These are phyloP conservation scores for Trametes elegans DNA, from an alignment of 768 basidiomycete species.

Conservation along the genomic window DNA sequence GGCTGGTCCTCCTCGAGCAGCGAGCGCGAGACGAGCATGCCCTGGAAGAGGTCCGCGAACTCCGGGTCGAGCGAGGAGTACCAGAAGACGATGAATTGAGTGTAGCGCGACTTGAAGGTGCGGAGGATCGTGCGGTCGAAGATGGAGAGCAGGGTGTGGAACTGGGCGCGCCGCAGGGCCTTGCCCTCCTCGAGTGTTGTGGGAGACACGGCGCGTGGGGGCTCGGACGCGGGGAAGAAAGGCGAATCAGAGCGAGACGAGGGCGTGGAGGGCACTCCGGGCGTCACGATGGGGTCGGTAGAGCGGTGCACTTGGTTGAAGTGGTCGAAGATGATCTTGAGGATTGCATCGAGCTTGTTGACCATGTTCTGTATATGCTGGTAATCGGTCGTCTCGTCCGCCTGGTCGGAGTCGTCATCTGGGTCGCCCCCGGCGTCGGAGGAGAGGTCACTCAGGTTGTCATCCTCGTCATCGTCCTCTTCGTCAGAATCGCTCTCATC, in stretches of 20 bases:
- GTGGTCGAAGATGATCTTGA: slow-evolving; percentile 83
- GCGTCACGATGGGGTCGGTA: slow-evolving; percentile 23
- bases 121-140: slow-evolving; percentile 93
- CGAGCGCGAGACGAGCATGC: slow-evolving; percentile 90
- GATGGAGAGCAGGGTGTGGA: slow-evolving; percentile 85
- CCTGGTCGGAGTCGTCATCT: slow-evolving; percentile 37
- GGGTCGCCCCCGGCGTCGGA: slow-evolving; percentile 61
- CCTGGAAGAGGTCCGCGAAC: slow-evolving; percentile 91
- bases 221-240: slow-evolving; percentile 14
- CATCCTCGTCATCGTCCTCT: slow-evolving; percentile 46
- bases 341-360: slow-evolving; percentile 85
- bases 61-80: slow-evolving; percentile 86
- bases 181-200: slow-evolving; percentile 34
- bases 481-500: slow-evolving; percentile 53
- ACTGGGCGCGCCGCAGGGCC: slow-evolving; percentile 56
- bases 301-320: slow-evolving; percentile 53
- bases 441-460: slow-evolving; percentile 69
- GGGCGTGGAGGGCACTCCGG: slow-evolving; percentile 28
- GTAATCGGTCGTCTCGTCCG: slow-evolving; percentile 53
- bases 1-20: slow-evolving; percentile 58
- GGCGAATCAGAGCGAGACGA: slow-evolving; percentile 27
- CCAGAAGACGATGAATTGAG: slow-evolving; percentile 97
- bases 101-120: slow-evolving; percentile 96
- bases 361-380: slow-evolving; percentile 84
- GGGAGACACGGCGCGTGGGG: slow-evolving; percentile 26